Conservation (phyloP, 345 rosid genomes). For the Garcia nutans region DNA sequence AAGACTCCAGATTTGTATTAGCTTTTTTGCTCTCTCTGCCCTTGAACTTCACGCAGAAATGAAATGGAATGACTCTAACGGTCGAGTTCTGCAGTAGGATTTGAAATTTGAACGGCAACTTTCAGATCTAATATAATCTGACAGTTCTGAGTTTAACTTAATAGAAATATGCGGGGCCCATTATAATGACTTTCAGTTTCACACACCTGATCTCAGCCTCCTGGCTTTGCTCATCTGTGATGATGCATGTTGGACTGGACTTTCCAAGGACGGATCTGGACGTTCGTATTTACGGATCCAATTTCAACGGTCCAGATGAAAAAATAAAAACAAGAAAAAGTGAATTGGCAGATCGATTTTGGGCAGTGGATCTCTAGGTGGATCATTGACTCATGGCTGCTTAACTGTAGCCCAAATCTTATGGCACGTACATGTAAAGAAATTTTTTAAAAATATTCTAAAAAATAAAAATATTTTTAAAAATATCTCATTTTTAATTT, state of each 20-base stretch:
- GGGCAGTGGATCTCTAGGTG: not conserved
- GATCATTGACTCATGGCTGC: too few relatives aligned
- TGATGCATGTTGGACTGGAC: too few relatives aligned
- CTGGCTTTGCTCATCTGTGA: not conserved
- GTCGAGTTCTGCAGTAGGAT: slow-evolving; percentile 27
- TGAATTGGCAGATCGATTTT: not conserved
- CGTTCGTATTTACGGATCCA: not conserved
- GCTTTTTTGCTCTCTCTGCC: not conserved
- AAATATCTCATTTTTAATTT: too few relatives aligned
- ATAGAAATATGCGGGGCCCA: slow-evolving; percentile 9
- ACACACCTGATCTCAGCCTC: not conserved
- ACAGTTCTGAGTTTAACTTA: slow-evolving; percentile 3
- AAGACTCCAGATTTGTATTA: not conserved
- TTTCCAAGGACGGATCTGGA: too few relatives aligned
- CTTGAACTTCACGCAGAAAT: not conserved
- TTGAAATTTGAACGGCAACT: slow-evolving; percentile 44
- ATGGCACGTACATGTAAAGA: too few relatives aligned
- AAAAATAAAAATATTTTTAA: too few relatives aligned
- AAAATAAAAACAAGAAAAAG: not conserved
- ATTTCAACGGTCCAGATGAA: too few relatives aligned
- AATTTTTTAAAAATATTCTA: too few relatives aligned
- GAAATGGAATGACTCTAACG: slow-evolving; percentile 24
- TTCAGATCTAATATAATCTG: slow-evolving; percentile 8
- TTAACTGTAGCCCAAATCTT: too few relatives aligned
- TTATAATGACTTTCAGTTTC: not conserved